These are phyloP conservation scores for Sugiyamaella novakii DNA, from an alignment of 1,139 yeast genomes.

Conservation along the genomic window DNA sequence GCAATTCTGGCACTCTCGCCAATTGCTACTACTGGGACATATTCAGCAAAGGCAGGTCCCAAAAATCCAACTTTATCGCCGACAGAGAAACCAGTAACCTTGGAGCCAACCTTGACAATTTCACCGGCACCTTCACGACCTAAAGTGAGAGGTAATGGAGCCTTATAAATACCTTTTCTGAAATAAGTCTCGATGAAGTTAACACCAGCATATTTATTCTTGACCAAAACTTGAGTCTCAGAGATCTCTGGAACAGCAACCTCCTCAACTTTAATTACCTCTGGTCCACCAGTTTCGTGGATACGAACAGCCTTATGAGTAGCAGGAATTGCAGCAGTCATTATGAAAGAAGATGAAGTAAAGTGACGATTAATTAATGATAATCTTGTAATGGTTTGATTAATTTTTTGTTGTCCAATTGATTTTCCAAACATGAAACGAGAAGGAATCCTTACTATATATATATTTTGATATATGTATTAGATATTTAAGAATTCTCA, in stretches of 20 bases:
- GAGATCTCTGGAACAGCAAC: slow-evolving; percentile 60
- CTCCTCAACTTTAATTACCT: slow-evolving; percentile 54
- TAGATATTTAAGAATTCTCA: neutral
- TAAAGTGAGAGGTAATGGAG: slow-evolving; percentile 58
- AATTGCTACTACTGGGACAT: slow-evolving; percentile 47
- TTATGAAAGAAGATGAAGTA: slow-evolving; percentile 17
- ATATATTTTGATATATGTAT: neutral
- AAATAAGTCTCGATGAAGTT: slow-evolving; percentile 83
- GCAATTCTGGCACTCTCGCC: slow-evolving; percentile 49
- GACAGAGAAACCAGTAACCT: slow-evolving; percentile 57
- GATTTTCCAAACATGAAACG: neutral
- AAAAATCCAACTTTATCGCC: slow-evolving; percentile 74
- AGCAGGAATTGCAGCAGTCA: slow-evolving; percentile 47
- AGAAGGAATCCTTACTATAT: too few species aligned
- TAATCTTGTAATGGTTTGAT: slow-evolving; percentile 3
- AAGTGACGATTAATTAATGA: slow-evolving; percentile 7
- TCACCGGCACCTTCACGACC: slow-evolving; percentile 89
- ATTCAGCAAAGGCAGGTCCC: slow-evolving; percentile 68
- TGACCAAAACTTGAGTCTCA: slow-evolving; percentile 62
- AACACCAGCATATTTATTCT: slow-evolving; percentile 73
- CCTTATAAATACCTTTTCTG: slow-evolving; percentile 73
- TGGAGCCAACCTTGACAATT: slow-evolving; percentile 66
- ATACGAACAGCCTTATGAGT: slow-evolving; percentile 62
- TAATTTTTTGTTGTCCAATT: neutral
- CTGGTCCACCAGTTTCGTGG: slow-evolving; percentile 59